Evolutionary conservation across 1,284 basidiomycete species (phyloP).

Genomic region (Boletus sp.): DNA sequence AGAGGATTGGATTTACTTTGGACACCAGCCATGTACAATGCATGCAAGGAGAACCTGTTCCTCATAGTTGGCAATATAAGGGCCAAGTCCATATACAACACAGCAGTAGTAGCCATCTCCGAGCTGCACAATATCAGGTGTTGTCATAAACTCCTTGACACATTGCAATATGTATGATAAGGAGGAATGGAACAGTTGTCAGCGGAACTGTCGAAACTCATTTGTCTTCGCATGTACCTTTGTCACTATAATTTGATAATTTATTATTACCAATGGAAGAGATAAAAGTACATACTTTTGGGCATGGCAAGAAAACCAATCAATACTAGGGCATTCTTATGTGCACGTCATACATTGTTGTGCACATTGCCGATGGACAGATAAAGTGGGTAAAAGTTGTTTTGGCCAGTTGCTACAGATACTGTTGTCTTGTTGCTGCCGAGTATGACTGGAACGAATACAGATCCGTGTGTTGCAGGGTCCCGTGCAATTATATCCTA

Average conservation of each 20-base stretch:
- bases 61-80: constrained; percentile 18
- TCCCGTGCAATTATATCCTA: not conserved
- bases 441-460: constrained; percentile 33
- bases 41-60: constrained; percentile 9
- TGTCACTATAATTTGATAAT: not conserved
- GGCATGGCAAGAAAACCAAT: constrained; percentile 41
- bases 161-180: not conserved
- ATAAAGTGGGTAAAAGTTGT: constrained; percentile 40
- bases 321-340: constrained; percentile 31
- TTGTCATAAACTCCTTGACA: not conserved
- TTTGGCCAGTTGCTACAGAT: constrained; percentile 42
- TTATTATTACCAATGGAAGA: not conserved
- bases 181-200: not conserved
- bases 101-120: not conserved
- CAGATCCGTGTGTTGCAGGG: constrained; percentile 9
- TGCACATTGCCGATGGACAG: constrained; percentile 37
- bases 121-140: not conserved
- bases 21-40: constrained; percentile 8
- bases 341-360: constrained; percentile 36
- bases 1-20: constrained; percentile 5
- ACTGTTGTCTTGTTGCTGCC: constrained; percentile 45
- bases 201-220: not conserved
- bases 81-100: not conserved
- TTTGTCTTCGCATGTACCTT: not conserved
- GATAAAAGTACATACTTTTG: constrained; percentile 24